Conservation (phyloP, 768 basidiomycete genomes). For the Lactarius quietus region DNA sequence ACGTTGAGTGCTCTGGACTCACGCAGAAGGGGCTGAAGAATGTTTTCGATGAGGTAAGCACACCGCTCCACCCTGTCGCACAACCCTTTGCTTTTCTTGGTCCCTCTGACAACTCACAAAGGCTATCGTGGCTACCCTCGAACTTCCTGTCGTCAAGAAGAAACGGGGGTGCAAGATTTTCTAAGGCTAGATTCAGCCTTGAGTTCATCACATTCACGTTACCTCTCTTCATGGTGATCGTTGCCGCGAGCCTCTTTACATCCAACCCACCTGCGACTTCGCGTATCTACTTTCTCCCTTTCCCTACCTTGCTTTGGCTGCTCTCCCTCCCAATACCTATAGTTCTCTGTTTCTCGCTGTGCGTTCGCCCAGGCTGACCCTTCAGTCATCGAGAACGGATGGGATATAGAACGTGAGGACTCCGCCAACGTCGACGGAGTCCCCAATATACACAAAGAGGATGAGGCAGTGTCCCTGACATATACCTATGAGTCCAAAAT, state of each 20-base stretch:
- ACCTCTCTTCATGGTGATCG: constrained; percentile 20
- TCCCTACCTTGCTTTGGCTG: constrained; percentile 26
- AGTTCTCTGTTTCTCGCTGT: constrained; percentile 25
- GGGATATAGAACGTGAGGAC: constrained; percentile 89
- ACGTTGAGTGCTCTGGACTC: constrained; percentile 98
- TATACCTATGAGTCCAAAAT: constrained; percentile 47
- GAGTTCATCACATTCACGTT: constrained; percentile 27
- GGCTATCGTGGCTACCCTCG: constrained; percentile 98
- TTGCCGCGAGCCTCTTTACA: constrained; percentile 22
- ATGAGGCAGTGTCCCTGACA: constrained; percentile 83
- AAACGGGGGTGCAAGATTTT: constrained; percentile 79
- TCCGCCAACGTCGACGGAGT: constrained; percentile 72
- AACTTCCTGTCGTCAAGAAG: constrained; percentile 90
- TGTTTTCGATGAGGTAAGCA: constrained; percentile 96
- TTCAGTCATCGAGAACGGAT: constrained; percentile 58
- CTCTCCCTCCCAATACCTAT: constrained; percentile 27
- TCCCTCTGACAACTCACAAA: constrained; percentile 32
- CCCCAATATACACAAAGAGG: constrained; percentile 86
- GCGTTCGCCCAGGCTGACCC: too few species aligned
- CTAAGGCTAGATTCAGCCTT: constrained; percentile 44
- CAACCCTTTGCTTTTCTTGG: not conserved
- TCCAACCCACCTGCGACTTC: constrained; percentile 19
- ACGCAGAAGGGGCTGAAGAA: constrained; percentile 99
- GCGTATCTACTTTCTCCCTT: constrained; percentile 22
- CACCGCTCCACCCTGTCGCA: not conserved